Base-by-base conservation (phyloP, 2,329 filamentous ascomycete species). In the Claviceps sp. region DNA sequence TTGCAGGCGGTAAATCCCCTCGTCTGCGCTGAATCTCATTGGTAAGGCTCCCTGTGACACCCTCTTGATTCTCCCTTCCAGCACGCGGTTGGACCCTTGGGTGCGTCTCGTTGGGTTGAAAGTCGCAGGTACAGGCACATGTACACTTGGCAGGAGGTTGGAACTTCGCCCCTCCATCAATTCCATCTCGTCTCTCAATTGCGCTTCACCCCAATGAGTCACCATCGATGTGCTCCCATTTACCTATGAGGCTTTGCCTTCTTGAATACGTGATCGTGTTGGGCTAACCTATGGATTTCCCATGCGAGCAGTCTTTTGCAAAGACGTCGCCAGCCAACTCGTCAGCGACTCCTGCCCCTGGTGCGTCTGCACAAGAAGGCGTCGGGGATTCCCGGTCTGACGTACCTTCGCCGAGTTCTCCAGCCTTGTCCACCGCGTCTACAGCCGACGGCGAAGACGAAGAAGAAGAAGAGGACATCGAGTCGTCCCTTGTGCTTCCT, bases 1-100 rank as follows among this genome's bases (percentile, higher is more conserved):
- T 70, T 71, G 75, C 76, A 78, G 78, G 73, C 78, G 77, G 78
- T 67, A 64, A 60, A 56, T 64, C 58, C 9, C 60, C 64, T 78
- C 76, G 78, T 81, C 78, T 81, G 78, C 74, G 68, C 77, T 81
- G 77, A 75, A 38, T 80, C 77, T 78, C 74, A 61, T 65, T 70
- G 72, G 75, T 77, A 64, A 74, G 73, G 57, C 45, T 53, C 42
- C 54, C 34, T 30, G 37, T 2, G 16, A 14, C 42, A 44, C 42
- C 42, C 9, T 44, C 42, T 44, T n/a, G 6, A 30, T 46, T 46
- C 20, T 38, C n/a, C 9, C 52, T 22, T 34, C 37, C 47, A 26
- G n/a, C 37, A 40, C 37, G 7, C 20, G 8, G 20, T 26, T 24
- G n/a, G 22, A 16, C 14, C 22, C 37, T 16, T 13, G 47, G n/a